phyloP scores from a whole-genome alignment of 495 filamentous ascomycete genomes.

The Geoglossum glabrum region DNA sequence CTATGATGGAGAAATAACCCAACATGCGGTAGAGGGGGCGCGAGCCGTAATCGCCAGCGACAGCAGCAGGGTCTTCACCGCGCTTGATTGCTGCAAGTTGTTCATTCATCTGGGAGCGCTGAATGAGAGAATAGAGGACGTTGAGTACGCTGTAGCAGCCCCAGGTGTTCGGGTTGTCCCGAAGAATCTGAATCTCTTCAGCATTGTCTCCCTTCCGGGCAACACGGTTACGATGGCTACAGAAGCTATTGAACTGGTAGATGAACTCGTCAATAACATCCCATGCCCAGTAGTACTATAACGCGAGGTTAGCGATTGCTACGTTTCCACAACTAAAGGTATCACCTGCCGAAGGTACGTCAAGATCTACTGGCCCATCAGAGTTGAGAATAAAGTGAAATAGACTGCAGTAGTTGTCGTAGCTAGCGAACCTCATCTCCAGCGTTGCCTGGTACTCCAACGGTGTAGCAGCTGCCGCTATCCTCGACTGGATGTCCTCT shows the following conservation, averaged over 20 bases:
- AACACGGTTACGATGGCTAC: conserved; percentile 78
- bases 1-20: conserved; percentile 97
- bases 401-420: conserved; percentile 96
- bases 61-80: conserved; percentile 61
- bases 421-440: conserved; percentile 91
- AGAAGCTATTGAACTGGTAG: conserved; percentile 99
- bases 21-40: conserved; percentile 93
- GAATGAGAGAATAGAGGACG: conserved; percentile 96
- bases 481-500: conserved; percentile 77
- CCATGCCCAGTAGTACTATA: conserved; percentile 97
- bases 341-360: conserved; percentile 62
- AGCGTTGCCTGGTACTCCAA: conserved; percentile 86
- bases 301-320: background rate
- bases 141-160: conserved; percentile 99
- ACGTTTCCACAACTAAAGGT: background rate
- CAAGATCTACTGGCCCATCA: conserved; percentile 88
- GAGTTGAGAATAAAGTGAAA: conserved; percentile 99
- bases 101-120: conserved; percentile 92
- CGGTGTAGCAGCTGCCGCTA: conserved; percentile 77
- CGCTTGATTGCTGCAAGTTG: conserved; percentile 88
- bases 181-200: conserved; percentile 76
- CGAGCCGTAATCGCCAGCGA: conserved; percentile 85
- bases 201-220: conserved; percentile 68
- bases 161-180: conserved; percentile 96
- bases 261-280: conserved; percentile 99